Conservation (phyloP, 169 alveolate genomes). For the Perkinsus chesapeaki region DNA sequence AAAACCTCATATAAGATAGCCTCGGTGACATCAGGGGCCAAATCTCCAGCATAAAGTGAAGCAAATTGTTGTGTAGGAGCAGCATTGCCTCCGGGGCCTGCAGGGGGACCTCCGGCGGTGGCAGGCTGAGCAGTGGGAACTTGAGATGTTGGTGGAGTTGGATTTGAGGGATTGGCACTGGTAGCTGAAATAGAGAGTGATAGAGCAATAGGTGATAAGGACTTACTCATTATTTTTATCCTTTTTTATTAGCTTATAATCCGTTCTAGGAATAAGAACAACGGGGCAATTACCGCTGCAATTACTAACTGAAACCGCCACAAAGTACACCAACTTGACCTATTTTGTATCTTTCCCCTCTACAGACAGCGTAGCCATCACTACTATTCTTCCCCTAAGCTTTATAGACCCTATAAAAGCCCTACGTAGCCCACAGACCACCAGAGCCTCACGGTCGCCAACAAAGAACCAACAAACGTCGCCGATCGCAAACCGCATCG, state of each 20-base stretch:
- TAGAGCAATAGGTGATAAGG: neutral
- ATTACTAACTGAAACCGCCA: neutral
- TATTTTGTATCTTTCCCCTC: neutral
- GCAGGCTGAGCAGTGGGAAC: too few species aligned
- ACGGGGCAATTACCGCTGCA: neutral
- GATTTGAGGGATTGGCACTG: neutral
- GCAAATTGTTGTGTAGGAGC: constrained; percentile 46
- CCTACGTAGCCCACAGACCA: neutral
- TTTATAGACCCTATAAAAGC: neutral
- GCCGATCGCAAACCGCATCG: neutral
- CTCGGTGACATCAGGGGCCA: constrained; percentile 84
- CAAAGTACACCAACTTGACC: neutral
- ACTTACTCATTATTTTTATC: neutral
- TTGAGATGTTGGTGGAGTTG: neutral
- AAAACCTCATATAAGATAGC: constrained; percentile 55
- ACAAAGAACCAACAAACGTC: neutral
- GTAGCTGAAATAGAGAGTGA: neutral
- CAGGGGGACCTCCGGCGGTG: neutral
- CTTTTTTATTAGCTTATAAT: neutral
- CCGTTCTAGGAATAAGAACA: neutral
- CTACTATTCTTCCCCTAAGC: neutral
- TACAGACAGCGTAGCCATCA: neutral
- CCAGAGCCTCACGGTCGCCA: neutral
- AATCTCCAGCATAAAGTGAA: constrained; percentile 83
- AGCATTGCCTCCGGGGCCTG: neutral